A percentile compares a stretch with the other conserved stretches of the same genome.
phyloP scores from a whole-genome alignment of 192 early-diverging fungal species.

The Coemansia sp. region DNA sequence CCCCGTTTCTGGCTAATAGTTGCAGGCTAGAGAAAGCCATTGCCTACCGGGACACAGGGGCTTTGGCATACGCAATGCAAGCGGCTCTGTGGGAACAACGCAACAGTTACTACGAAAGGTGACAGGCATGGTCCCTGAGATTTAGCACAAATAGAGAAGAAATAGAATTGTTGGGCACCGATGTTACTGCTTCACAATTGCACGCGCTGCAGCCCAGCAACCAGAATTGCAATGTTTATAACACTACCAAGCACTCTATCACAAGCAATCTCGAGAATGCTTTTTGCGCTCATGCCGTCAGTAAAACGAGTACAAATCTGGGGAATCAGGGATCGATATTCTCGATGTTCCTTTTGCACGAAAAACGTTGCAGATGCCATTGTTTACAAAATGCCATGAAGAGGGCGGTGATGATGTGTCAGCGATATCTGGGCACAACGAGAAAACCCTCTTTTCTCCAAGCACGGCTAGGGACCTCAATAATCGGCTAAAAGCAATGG shows the following conservation, averaged over 20 bases:
- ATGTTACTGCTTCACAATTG: slow-evolving; percentile 5
- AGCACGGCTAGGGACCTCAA: background rate
- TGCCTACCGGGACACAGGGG: background rate
- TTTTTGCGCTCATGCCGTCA: background rate
- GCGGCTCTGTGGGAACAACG: background rate
- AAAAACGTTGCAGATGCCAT: slow-evolving; percentile 4
- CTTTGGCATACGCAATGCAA: background rate
- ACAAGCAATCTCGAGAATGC: slow-evolving; percentile 8
- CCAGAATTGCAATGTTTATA: slow-evolving; percentile 13
- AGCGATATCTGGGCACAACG: background rate
- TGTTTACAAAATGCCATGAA: background rate
- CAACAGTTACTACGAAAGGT: background rate
- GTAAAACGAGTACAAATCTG: background rate
- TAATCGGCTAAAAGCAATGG: no score
- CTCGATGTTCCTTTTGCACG: background rate
- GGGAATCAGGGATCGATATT: slow-evolving; percentile 6
- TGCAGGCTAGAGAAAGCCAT: background rate
- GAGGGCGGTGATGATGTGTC: background rate
- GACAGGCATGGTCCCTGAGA: slow-evolving; percentile 4
- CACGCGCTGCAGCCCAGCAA: slow-evolving; percentile 7
- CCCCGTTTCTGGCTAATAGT: background rate
- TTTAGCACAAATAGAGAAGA: slow-evolving; percentile 2
- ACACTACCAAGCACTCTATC: background rate
- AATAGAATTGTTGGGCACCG: background rate
- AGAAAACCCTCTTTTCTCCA: background rate